These are phyloP conservation scores for Tagetes erecta DNA, from an alignment of 129 eudicot species.

Conservation along the genomic window DNA sequence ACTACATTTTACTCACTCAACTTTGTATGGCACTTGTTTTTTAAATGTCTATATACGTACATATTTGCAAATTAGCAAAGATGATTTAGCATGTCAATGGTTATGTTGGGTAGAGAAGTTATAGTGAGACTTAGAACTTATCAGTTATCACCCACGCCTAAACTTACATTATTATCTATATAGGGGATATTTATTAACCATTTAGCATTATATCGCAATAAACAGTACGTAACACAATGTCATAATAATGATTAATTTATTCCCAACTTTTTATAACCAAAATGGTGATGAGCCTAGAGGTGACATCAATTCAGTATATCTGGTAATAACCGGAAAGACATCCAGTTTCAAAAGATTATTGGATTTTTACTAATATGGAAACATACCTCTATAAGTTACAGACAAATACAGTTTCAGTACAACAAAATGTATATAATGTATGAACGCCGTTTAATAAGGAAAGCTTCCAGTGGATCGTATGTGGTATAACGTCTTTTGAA, in stretches of 20 bases:
- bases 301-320: too few relatives aligned
- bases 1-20: too few relatives aligned
- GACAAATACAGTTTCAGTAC: background rate
- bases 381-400: background rate
- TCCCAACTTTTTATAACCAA: background rate
- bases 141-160: background rate
- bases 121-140: background rate
- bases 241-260: background rate
- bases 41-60: too few relatives aligned
- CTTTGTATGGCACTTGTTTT: too few relatives aligned
- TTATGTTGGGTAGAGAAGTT: too few relatives aligned
- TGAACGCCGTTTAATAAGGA: constrained; percentile 43
- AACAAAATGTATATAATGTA: background rate
- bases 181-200: background rate
- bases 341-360: background rate
- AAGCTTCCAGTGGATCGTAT: constrained; percentile 68
- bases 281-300: background rate
- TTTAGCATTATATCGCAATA: background rate
- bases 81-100: too few relatives aligned
- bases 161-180: background rate
- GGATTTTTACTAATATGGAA: background rate
- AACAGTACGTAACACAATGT: background rate
- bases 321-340: background rate
- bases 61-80: too few relatives aligned
- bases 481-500: constrained; percentile 68